Evolutionary conservation across 163 green algal species (phyloP).

Genomic region (Coccomyxa subellipsoidea): DNA sequence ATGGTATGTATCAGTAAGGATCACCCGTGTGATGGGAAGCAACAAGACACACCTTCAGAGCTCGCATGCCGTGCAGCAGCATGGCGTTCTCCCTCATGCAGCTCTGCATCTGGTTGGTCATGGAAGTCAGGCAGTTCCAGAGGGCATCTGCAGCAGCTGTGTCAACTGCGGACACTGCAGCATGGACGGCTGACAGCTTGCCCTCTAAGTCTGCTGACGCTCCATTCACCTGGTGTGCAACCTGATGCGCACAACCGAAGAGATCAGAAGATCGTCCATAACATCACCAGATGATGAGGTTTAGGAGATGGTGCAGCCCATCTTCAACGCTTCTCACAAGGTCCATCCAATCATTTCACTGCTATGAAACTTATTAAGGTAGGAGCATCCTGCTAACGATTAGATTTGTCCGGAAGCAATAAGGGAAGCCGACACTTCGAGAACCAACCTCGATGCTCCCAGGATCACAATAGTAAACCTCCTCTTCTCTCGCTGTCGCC

Average conservation of each 20-base stretch:
- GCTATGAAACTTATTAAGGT: no score
- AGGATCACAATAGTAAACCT: conserved; percentile 1
- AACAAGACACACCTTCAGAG: neutral
- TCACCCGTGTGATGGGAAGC: no score
- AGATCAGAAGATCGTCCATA: no score
- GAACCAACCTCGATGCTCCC: neutral
- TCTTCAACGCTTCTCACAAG: no score
- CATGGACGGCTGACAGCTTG: neutral
- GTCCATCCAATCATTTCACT: no score
- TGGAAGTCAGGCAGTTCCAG: neutral
- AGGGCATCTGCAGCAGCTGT: neutral
- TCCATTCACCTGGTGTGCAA: neutral
- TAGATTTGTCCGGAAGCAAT: no score
- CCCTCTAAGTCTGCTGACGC: neutral
- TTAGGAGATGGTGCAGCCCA: no score
- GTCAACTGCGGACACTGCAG: neutral
- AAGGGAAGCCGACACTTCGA: neutral
- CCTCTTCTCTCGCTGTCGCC: neutral
- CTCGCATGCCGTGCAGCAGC: neutral
- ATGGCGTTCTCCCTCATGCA: neutral
- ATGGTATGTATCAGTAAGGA: no score
- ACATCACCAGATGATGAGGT: no score
- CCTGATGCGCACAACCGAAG: no score
- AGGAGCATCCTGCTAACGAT: no score
- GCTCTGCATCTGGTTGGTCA: neutral